These are phyloP conservation scores for Dendrothele bispora DNA, from an alignment of 768 basidiomycete species.

Conservation along the genomic window DNA sequence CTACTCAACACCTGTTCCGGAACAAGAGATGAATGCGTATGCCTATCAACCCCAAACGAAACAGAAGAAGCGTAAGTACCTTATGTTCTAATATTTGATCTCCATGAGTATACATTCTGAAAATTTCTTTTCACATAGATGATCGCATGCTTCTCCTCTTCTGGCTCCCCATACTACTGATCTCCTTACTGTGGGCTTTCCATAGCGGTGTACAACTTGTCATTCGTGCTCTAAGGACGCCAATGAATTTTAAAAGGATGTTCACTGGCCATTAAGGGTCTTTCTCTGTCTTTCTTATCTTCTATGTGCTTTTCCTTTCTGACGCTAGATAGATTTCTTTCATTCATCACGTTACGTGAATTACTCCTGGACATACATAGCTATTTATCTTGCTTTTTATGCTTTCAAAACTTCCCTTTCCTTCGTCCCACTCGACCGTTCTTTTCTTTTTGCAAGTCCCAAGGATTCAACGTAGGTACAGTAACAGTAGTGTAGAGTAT, in stretches of 20 bases:
- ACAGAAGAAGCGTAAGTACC: slow-evolving; percentile 67
- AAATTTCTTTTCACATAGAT: slow-evolving; percentile 40
- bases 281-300: too few species aligned
- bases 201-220: slow-evolving; percentile 54
- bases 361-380: too few species aligned
- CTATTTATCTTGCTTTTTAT: too few species aligned
- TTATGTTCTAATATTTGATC: not conserved
- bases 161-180: slow-evolving; percentile 82
- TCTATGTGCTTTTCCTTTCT: too few species aligned
- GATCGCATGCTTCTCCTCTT: slow-evolving; percentile 85
- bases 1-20: slow-evolving; percentile 50
- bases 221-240: slow-evolving; percentile 48
- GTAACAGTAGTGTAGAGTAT: too few species aligned
- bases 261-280: too few species aligned
- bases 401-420: too few species aligned
- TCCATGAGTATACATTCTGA: slow-evolving; percentile 1
- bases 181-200: slow-evolving; percentile 63
- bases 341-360: too few species aligned
- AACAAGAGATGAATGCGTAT: slow-evolving; percentile 69
- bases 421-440: too few species aligned
- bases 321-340: too few species aligned
- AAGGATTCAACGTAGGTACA: too few species aligned
- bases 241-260: slow-evolving; percentile 43
- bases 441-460: too few species aligned
- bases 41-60: slow-evolving; percentile 60